Evolutionary conservation across 805 yeast species (phyloP).

Genomic region (Kodamaea sagamina): DNA sequence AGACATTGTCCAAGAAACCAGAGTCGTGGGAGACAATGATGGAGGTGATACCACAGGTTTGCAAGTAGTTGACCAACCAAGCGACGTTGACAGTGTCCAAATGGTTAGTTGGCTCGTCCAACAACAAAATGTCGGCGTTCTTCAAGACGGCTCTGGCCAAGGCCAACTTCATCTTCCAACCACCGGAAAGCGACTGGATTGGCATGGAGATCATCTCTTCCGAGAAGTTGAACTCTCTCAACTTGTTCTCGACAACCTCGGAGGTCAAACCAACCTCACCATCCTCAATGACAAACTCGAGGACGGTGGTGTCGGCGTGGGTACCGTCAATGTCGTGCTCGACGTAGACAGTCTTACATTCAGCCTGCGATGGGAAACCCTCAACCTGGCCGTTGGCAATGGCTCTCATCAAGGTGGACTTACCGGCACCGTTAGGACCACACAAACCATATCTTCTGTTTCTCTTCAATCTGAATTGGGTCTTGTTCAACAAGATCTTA

Average conservation of each 20-base stretch:
- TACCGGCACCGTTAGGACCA: constrained; percentile 60
- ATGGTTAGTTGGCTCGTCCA: constrained; percentile 99
- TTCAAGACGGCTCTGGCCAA: constrained; percentile 98
- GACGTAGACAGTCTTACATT: constrained; percentile 98
- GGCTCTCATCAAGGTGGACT: constrained; percentile 82
- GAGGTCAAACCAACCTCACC: constrained; percentile 71
- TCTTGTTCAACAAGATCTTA: constrained; percentile 98
- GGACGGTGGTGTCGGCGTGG: constrained; percentile 92
- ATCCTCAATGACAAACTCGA: constrained; percentile 86
- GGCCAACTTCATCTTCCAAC: constrained; percentile 99
- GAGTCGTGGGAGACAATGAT: constrained; percentile 99
- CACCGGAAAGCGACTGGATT: constrained; percentile 97
- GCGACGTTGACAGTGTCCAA: constrained; percentile 99
- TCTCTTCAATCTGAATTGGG: constrained; percentile 98
- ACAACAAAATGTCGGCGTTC: constrained; percentile 95
- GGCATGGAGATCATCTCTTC: constrained; percentile 94
- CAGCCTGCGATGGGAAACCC: constrained; percentile 99
- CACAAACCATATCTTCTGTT: constrained; percentile 99
- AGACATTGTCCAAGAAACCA: constrained; percentile 97
- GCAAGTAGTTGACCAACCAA: constrained; percentile 99
- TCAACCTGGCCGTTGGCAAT: constrained; percentile 98
- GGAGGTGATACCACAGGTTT: constrained; percentile 98
- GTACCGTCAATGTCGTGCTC: constrained; percentile 99
- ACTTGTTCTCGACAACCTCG: constrained; percentile 71
- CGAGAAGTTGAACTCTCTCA: constrained; percentile 89